phyloP scores from a whole-genome alignment of 768 basidiomycete genomes.

The Nidularia sp. region DNA sequence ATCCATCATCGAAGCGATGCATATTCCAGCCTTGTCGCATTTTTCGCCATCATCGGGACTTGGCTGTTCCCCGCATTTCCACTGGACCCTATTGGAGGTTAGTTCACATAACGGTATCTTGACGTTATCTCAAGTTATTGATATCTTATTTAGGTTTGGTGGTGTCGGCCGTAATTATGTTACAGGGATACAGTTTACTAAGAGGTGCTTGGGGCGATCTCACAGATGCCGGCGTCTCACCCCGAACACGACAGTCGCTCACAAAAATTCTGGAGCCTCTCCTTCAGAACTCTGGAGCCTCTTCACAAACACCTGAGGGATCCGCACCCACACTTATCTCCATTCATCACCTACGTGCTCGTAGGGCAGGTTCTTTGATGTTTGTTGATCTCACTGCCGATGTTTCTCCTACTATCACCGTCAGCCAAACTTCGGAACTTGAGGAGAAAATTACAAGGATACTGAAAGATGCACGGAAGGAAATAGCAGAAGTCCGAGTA shows the following conservation, averaged over 20 bases:
- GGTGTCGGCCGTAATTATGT: slow-evolving; percentile 86
- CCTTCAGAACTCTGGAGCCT: slow-evolving; percentile 20
- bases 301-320: slow-evolving; percentile 7
- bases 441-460: slow-evolving; percentile 57
- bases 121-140: neutral
- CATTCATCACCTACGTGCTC: slow-evolving; percentile 60
- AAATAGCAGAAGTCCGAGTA: slow-evolving; percentile 70
- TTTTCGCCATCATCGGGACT: slow-evolving; percentile 89
- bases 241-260: slow-evolving; percentile 47
- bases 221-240: slow-evolving; percentile 77
- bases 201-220: slow-evolving; percentile 74
- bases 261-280: slow-evolving; percentile 54
- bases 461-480: slow-evolving; percentile 54
- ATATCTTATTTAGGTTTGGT: slow-evolving; percentile 52
- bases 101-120: slow-evolving; percentile 14
- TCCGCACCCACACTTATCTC: slow-evolving; percentile 31
- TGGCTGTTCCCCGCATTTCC: slow-evolving; percentile 83
- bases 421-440: slow-evolving; percentile 52
- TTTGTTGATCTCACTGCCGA: slow-evolving; percentile 79
- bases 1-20: slow-evolving; percentile 97
- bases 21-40: slow-evolving; percentile 87
- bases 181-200: slow-evolving; percentile 69
- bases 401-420: slow-evolving; percentile 56
- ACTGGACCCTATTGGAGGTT: slow-evolving; percentile 92
- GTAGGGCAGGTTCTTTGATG: slow-evolving; percentile 75